A percentile compares a stretch with the other conserved stretches of the same genome.
Conservation (phyloP, 257 asterid species). For the Coffea canephora region DNA sequence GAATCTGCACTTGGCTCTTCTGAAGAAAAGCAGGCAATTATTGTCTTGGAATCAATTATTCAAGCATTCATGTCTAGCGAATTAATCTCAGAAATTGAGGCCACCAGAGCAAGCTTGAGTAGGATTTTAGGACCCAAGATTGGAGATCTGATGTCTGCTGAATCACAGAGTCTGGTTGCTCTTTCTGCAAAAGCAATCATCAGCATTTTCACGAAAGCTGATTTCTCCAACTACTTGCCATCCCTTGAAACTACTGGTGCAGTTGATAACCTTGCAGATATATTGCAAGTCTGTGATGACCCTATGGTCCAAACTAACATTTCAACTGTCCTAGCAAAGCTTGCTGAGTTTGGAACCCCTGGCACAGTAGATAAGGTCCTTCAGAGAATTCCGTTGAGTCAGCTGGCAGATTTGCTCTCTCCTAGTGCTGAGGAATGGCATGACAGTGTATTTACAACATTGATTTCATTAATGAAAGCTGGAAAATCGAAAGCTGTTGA, state of each 20-base stretch:
- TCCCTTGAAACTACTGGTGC: slow-evolving; percentile 28
- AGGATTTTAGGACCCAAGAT: slow-evolving; percentile 30
- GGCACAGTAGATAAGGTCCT: slow-evolving; percentile 23
- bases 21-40: slow-evolving; percentile 21
- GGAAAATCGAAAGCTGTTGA: slow-evolving; percentile 35
- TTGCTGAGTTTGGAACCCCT: slow-evolving; percentile 31
- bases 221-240: slow-evolving; percentile 25
- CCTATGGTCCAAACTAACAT: slow-evolving; percentile 29
- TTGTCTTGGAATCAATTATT: slow-evolving; percentile 27
- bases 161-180: slow-evolving; percentile 23
- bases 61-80: slow-evolving; percentile 25
- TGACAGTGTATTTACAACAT: slow-evolving; percentile 27
- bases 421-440: slow-evolving; percentile 31
- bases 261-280: slow-evolving; percentile 25
- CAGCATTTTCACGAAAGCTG: slow-evolving; percentile 22
- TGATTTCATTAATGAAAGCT: slow-evolving; percentile 32
- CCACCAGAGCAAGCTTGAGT: slow-evolving; percentile 25
- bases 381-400: slow-evolving; percentile 26
- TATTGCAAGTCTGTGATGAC: slow-evolving; percentile 23
- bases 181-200: slow-evolving; percentile 28
- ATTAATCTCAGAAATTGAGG: slow-evolving; percentile 29
- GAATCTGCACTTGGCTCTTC: slow-evolving; percentile 10
- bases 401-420: slow-evolving; percentile 26
- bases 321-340: slow-evolving; percentile 27
- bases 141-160: slow-evolving; percentile 18